Base-by-base conservation (phyloP, 768 basidiomycete species). In the Lentinula lateritia region DNA sequence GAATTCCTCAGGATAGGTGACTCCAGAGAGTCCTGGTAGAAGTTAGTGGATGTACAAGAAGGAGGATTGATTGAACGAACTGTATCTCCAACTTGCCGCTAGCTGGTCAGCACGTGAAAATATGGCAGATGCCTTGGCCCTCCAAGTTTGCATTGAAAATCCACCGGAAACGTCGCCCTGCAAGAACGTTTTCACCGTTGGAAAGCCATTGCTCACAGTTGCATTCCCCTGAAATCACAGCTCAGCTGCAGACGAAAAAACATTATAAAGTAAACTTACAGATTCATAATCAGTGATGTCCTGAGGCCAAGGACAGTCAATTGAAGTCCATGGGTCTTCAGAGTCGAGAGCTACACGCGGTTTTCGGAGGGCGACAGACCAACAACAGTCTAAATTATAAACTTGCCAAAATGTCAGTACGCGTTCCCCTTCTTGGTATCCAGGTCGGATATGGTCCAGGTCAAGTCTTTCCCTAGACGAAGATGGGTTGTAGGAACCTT, bases 371-470 rank as follows among this genome's bases (percentile, higher is more conserved):
- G 85, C 82, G 5, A 87, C 85, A 20, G 90, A 90, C 89, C 90
- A 92, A 68, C 89, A 90, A 35, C 87, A 83, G 72, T 93, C 91
- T 64, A 92, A 76, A 66, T 84, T 83, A 72, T 86, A 93, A 10
- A 90, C 88, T 69, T 92, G 89, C 91, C 91, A 93, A 66, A 93
- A 93, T 0, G 90, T 80, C 42, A 86, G 71, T 60, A 91, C 85
- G 45, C 88, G 79, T 68, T 92, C 89, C 52, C 86, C 88, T 50
- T 87, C 85, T 65, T 85, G 83, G 52, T 86, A 71, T 43, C 80
- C 74, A 64, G 82, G 81, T 68, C 83, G 83, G 1, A 83, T 74
- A 2, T 85, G 87, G 50, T 84, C 84, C 53, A 86, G 74, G 46
- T 83, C 80, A 63, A 80, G 80, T 4, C 68, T 66, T 52, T 79